Evolutionary conservation across 257 asterid species (phyloP).

Genomic region (Apocynum venetum): DNA sequence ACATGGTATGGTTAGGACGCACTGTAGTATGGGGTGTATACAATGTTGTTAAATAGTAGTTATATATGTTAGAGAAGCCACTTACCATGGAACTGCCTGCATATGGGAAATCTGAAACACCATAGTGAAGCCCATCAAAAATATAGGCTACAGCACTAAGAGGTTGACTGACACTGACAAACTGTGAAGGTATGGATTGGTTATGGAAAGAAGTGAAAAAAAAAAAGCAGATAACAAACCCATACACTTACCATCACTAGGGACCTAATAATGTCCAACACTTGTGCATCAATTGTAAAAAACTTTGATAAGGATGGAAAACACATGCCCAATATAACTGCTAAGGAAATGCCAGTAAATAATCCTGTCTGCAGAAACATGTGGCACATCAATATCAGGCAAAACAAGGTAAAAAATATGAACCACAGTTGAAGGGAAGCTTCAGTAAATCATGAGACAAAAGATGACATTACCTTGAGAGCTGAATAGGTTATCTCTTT

Average conservation of each 20-base stretch:
- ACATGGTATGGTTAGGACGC: not conserved
- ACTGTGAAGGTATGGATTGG: conserved; percentile 22
- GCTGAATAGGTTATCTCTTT: conserved; percentile 32
- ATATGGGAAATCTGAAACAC: conserved; percentile 42
- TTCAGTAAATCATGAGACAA: not conserved
- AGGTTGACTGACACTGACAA: conserved; percentile 46
- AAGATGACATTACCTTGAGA: conserved; percentile 22
- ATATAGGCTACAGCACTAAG: conserved; percentile 41
- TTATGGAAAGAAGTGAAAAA: not conserved
- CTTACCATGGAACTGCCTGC: conserved; percentile 44
- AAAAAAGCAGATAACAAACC: not conserved
- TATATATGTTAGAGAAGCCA: not conserved
- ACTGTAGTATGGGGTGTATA: not conserved
- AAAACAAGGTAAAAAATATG: not conserved
- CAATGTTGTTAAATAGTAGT: not conserved
- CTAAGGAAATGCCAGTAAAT: conserved; percentile 29
- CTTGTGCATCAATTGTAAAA: conserved; percentile 41
- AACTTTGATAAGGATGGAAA: conserved; percentile 26
- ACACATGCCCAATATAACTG: conserved; percentile 27
- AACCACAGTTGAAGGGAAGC: not conserved
- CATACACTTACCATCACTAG: conserved; percentile 31
- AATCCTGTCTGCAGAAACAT: conserved; percentile 26
- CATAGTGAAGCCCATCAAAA: conserved; percentile 46
- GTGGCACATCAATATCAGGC: not conserved
- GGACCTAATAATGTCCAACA: conserved; percentile 31